Percentiles rank a stretch among this genome's conserved stretches.
Evolutionary conservation across 2,329 filamentous ascomycete genomes (phyloP).

Genomic region (Epichloe scottii): DNA sequence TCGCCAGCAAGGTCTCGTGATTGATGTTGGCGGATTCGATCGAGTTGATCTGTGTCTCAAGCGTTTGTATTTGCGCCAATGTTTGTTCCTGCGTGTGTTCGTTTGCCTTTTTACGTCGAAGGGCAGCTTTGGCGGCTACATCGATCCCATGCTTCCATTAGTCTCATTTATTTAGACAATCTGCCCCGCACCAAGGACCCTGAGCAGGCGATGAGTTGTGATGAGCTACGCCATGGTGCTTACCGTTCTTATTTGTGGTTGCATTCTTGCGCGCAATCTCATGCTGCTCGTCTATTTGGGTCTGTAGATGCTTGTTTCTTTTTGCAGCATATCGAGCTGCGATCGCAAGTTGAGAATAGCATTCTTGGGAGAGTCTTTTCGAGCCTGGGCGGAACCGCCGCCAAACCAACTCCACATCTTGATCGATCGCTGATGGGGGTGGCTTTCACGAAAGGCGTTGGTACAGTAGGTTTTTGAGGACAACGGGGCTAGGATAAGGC

Average conservation of each 20-base stretch:
- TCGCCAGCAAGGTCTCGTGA: constrained; percentile 84
- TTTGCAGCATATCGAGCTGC: constrained; percentile 95
- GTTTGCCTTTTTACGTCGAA: constrained; percentile 88
- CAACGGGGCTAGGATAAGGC: no score
- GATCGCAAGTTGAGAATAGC: constrained; percentile 79
- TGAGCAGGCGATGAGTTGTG: background rate
- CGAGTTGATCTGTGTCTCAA: constrained; percentile 90
- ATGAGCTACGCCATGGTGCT: constrained; percentile 14
- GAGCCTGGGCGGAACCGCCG: constrained; percentile 67
- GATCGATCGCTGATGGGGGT: constrained; percentile 2
- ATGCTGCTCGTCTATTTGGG: constrained; percentile 88
- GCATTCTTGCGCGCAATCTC: constrained; percentile 80
- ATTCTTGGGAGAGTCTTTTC: constrained; percentile 92
- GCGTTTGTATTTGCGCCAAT: constrained; percentile 72
- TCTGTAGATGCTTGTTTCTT: constrained; percentile 80
- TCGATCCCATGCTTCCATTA: constrained; percentile 8
- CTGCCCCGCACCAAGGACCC: constrained; percentile 5
- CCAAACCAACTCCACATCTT: constrained; percentile 84
- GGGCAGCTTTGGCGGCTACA: constrained; percentile 74
- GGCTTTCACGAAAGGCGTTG: background rate
- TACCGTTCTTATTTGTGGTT: constrained; percentile 78
- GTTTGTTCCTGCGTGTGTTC: constrained; percentile 90
- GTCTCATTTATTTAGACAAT: constrained; percentile 7
- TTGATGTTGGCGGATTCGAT: constrained; percentile 99
- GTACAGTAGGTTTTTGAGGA: background rate